Base-by-base conservation (phyloP, 352 stramenopile species). In the Phytophthora cryptogea region DNA sequence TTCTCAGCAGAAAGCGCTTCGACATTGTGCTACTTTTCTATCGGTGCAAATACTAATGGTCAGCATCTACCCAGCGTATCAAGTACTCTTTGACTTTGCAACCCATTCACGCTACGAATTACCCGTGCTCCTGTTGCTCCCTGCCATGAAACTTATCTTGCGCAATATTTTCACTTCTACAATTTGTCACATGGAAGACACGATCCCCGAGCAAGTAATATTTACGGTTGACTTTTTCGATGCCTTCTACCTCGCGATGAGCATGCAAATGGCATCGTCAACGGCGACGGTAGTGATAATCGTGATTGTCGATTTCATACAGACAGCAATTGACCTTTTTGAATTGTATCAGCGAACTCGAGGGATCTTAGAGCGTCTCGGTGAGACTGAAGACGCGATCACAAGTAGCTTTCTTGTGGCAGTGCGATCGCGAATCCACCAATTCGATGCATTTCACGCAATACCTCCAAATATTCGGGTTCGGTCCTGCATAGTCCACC, bases 171-270 rank as follows among this genome's bases (percentile, higher is more conserved):
- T 58, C 20, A 49, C 50, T 2, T 58, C 50, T n/a, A 41, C 50
- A 2, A 42, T 58, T 28, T 49, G 14, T 20, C 37, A 58, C 9
- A 58, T 49, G 50, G 50, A 58, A 49, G 50, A 58, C 30, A 58
- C 40, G 28, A 58, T 58, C 30, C 50, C 50, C 9, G 50, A 58
- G 8, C 50, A 58, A 48, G 50, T 58, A 11, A 49, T 58, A 16
- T 36, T 58, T 17, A 58, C 28, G 26, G 50, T 58, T 20, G 50
- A 58, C 31, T 58, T 58, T 33, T 58, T 58, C 37, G 50, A 58
- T 32, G 50, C 50, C 2, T 37, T 58, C 8, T 49, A 58, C 11
- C 28, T 58, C 7, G 39, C 50, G 8, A 58, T 49, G 39, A 50
- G 39, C 28, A 49, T 58, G 39, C 40, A 58, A 49, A 49, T 11